These are phyloP conservation scores for Thuidium tamariscinum DNA, from an alignment of 225 moss, liverwort and hornwort species.

Conservation along the genomic window DNA sequence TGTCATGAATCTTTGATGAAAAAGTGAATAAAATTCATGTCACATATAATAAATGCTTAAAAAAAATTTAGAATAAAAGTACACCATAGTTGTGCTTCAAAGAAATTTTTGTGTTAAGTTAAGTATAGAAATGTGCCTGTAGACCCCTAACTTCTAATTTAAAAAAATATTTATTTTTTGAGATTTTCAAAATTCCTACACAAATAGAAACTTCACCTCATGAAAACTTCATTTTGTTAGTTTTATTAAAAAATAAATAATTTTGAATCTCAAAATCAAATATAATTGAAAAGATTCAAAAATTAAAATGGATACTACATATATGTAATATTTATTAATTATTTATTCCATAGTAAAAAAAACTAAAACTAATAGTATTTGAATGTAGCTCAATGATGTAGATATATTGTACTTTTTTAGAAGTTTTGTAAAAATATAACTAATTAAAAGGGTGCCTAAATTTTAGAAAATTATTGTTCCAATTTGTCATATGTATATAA, in stretches of 20 bases:
- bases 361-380: neutral
- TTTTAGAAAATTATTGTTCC: too few relatives aligned
- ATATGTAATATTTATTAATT: neutral
- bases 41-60: neutral
- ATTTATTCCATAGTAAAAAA: neutral
- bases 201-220: neutral
- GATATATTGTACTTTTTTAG: neutral
- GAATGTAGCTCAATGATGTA: neutral
- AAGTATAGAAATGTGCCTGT: neutral
- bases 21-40: neutral
- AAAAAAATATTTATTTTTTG: too few relatives aligned
- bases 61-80: neutral
- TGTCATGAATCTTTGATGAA: neutral
- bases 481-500: too few relatives aligned
- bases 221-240: neutral
- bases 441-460: too few relatives aligned
- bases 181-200: neutral
- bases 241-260: neutral
- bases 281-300: neutral
- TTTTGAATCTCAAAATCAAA: neutral
- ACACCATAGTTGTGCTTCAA: neutral
- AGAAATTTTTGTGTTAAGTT: rapidly evolving
- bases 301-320: rapidly evolving
- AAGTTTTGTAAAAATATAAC: too few relatives aligned
- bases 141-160: neutral